Evolutionary conservation across 1,139 yeast species (phyloP), one percentile per base, ranked within the genome.

Genomic region (Hanseniaspora sp.): DNA sequence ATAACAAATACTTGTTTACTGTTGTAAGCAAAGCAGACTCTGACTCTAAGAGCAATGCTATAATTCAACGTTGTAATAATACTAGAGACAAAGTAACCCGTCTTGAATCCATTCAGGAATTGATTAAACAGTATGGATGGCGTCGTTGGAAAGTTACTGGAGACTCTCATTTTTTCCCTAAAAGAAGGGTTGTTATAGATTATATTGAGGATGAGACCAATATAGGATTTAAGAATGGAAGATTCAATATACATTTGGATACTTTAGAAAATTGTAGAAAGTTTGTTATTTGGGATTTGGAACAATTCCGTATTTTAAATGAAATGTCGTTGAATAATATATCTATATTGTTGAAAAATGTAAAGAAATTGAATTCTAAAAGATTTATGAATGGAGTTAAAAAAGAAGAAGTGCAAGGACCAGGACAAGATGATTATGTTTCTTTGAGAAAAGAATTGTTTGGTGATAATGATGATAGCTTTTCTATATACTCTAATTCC

Each of bases 131-230:
- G 23, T 67, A 64, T 55, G 70, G 70, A 7, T 65, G 64, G 63
- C 60, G 70, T 48, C 61, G 69, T 18, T 67, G 70, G 70, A 67
- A 67, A 56, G 70, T 67, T 1, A 62, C 64, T 46, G 69, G 66
- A 8, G 70, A 67, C 57, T 67, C 70, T 1, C 70, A 67, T 57
- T 67, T 67, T 48, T 67, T 67, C 46, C 70, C 70, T 6, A 67
- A 69, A 9, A 62, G 70, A 54, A 60, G 69, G 53, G 64, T 67
- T 45, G 59, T 63, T 55, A 60, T 63, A 63, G 63, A 67, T 59
- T 63, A 64, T 62, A 60, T 68, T 56, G 65, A 69, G 60, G 59
- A 63, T 53, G 67, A 64, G 59, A 56, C 62, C 57, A 61, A 61
- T 55, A 54, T 67, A 28, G 69, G 69, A 13, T 59, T 66, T 12